Evolutionary conservation across 768 basidiomycete genomes (phyloP), one percentile per base, ranked within the genome.

Genomic region (Xerocomus spinulosus): DNA sequence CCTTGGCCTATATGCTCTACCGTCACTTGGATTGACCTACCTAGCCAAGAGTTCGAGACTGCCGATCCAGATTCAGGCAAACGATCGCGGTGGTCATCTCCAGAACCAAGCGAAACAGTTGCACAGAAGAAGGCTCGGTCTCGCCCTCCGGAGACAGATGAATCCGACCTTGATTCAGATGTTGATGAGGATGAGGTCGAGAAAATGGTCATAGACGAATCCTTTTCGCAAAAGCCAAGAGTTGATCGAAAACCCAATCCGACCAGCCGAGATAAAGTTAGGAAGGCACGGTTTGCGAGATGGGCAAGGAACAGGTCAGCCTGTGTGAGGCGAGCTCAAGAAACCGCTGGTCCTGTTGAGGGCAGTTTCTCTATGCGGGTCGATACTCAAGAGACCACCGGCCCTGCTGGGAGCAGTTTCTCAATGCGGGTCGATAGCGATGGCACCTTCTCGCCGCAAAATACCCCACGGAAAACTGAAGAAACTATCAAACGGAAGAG

Each of bases 121-220:
- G 28, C 42, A 32, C 62, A 53, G 21, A 67, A 67, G 56, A 69
- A 55, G 37, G 53, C 56, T 14, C 66, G 66, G 10, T 55, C 63
- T 35, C 46, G 26, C 17, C 34, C 40, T 18, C 58, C 58, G 9
- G 52, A 52, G 35, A 44, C 49, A 24, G 49, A 59, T 20, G 61
- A 60, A 8, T 63, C 52, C 9, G 56, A 59, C 40, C 62, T 49
- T 14, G 51, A 57, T n/a, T 67, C 68, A 25, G 72, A 70, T 30
- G 72, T 77, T 48, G 71, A 70, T 30, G 72, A 77, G 49, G 71
- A 70, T 15, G 77, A 79, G 49, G 73, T 79, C 12, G 74, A 77
- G 45, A 70, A 72, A 35, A 80, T 83, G 76, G 52, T 77, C 6
- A 57, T 77, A 14, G 74, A 77, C 49, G 61, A 54, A 34, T 54